Conservation (phyloP, 2,329 filamentous ascomycete species). For the Calonectria multiphialidica region DNA sequence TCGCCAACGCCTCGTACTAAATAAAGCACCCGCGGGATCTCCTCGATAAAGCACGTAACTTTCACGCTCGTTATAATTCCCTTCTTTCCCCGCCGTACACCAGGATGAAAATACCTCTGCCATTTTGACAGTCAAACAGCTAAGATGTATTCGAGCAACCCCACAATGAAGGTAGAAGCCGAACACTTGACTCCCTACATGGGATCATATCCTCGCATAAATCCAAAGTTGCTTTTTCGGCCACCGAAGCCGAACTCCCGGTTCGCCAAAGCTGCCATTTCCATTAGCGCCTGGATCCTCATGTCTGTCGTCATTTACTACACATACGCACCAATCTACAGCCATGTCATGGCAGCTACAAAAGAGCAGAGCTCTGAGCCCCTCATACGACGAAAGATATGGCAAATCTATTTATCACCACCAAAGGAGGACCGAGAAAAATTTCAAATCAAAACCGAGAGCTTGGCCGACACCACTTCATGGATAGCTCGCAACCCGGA, state of each 20-base stretch:
- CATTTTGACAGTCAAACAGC: too few relatives aligned
- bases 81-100: neutral
- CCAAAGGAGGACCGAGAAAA: neutral
- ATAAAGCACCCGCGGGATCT: neutral
- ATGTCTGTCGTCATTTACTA: neutral
- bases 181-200: neutral
- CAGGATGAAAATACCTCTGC: neutral
- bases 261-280: neutral
- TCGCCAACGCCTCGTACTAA: neutral
- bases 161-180: neutral
- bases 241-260: neutral
- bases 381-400: neutral
- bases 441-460: neutral
- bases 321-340: neutral
- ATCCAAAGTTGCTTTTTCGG: neutral
- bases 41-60: neutral
- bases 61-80: neutral
- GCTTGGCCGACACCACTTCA: neutral
- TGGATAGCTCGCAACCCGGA: neutral
- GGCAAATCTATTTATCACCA: conserved; percentile 2
- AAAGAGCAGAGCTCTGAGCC: neutral
- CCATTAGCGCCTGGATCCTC: neutral
- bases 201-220: neutral
- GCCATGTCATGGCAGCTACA: neutral
- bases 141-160: neutral